These are phyloP conservation scores for Ophiognomonia clavigignenti-juglandacearum DNA, from an alignment of 2,329 filamentous ascomycete genomes.

Conservation along the genomic window DNA sequence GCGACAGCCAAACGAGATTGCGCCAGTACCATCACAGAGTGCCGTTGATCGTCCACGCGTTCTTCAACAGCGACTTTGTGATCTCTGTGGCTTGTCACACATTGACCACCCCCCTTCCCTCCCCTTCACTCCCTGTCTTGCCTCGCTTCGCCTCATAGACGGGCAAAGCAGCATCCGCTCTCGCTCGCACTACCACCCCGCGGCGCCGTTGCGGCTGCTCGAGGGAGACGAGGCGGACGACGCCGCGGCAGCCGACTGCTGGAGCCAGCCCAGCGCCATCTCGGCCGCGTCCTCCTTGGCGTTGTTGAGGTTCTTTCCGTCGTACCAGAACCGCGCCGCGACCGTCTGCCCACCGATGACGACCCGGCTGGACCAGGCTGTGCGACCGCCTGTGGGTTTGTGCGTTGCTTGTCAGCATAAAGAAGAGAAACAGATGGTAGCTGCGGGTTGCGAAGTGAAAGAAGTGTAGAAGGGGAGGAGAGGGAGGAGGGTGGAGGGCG, in stretches of 20 bases:
- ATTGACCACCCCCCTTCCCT: no score
- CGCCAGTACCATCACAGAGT: no score
- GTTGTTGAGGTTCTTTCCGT: conserved; percentile 81
- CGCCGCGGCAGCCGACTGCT: conserved; percentile 22
- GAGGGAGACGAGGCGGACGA: conserved; percentile 32
- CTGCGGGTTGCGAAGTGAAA: no score
- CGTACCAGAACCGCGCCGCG: conserved; percentile 84
- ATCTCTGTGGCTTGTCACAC: no score
- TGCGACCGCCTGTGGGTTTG: conserved; percentile 65
- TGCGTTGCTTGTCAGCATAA: neutral
- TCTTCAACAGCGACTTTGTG: no score
- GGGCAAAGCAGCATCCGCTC: no score
- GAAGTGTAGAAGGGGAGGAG: no score
- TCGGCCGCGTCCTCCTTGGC: conserved; percentile 90
- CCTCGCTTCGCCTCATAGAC: no score
- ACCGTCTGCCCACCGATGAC: conserved; percentile 62
- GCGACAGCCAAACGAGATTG: no score
- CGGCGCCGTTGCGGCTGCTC: conserved; percentile 25
- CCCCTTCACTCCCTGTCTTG: no score
- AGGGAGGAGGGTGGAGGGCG: neutral
- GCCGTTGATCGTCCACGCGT: no score
- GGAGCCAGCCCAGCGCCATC: conserved; percentile 60
- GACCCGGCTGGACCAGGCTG: conserved; percentile 83
- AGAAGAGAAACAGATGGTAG: neutral
- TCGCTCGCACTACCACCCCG: no score